Base-by-base conservation (phyloP, 805 yeast species). In the Candida qinlingensis region DNA sequence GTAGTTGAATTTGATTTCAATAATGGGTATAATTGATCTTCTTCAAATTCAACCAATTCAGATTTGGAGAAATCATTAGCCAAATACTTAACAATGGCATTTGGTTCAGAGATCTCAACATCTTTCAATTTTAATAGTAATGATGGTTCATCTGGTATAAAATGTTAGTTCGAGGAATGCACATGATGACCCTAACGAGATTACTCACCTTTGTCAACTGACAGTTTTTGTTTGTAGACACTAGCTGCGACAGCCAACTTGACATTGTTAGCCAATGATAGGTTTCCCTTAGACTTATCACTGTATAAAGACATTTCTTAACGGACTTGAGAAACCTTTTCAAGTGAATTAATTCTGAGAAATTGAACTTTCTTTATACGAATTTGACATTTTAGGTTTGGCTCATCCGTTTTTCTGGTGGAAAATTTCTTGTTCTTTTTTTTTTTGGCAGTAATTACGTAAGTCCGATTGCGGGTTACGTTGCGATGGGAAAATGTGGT, bases 11-110 rank as follows among this genome's bases (percentile, higher is more conserved):
- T 67, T 44, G 52, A 71, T 36, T 44, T 44, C 48, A 74, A 57
- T 11, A 74, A 71, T 2, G 66, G 55, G 54, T 72, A 73, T 33
- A 79, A 62, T n/a, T 53, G 52, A 27, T 69, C 61, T 60, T 80
- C 85, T 53, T 76, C 80, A 26, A 67, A 62, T 9, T 62, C 64
- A 41, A 74, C 65, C 12, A 69, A 61, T 10, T 59, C 53, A 29
- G 66, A 59, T 8, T 45, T 56, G 6, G 65, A 48, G 52, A 80
- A 82, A 53, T 80, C 81, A 26, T 69, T 64, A 37, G 79, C 70
- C 52, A 82, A 67, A 58, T 80, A 85, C 63, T 81, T 80, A 52
- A 85, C 82, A 45, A 85, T 80, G 25, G 94, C 81, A 60, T 85
- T 83, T 25, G 87, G 72, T 63, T 85, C 88, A 49, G 72, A 66